These are phyloP conservation scores for Podaxis pistillaris DNA, from an alignment of 768 basidiomycete species.

Conservation along the genomic window DNA sequence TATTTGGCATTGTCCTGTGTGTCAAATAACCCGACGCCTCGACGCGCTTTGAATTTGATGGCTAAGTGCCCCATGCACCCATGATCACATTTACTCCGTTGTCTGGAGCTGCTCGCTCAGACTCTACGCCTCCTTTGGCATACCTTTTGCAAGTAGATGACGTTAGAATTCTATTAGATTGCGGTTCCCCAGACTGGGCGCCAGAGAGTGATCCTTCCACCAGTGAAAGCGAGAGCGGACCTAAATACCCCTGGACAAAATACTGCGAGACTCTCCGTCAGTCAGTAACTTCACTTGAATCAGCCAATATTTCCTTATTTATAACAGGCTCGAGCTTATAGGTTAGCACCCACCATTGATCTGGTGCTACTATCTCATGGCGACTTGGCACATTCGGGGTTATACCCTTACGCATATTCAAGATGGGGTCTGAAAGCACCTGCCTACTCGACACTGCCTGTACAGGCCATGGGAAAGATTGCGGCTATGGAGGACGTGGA, in stretches of 20 bases:
- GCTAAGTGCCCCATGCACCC: conserved; percentile 19
- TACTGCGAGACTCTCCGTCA: conserved; percentile 69
- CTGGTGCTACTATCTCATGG: conserved; percentile 95
- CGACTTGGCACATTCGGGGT: conserved; percentile 82
- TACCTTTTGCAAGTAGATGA: conserved; percentile 95
- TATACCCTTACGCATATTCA: conserved; percentile 91
- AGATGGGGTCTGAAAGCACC: conserved; percentile 87
- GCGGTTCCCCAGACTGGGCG: conserved; percentile 87
- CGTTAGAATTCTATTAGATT: conserved; percentile 89
- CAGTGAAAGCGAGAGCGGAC: neutral
- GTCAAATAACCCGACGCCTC: conserved; percentile 3
- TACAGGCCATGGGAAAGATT: conserved; percentile 93
- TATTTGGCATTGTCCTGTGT: neutral
- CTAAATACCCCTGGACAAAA: conserved; percentile 47
- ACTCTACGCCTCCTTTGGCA: conserved; percentile 61
- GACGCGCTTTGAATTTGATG: neutral
- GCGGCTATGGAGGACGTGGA: conserved; percentile 89
- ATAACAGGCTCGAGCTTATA: conserved; percentile 26
- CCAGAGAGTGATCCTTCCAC: conserved; percentile 42
- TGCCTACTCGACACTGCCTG: conserved; percentile 91
- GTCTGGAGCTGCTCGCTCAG: conserved; percentile 76
- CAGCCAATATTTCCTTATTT: conserved; percentile 8
- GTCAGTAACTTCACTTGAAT: conserved; percentile 31
- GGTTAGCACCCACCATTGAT: conserved; percentile 78
- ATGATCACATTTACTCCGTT: conserved; percentile 97